Evolutionary conservation across 208 protist species (phyloP).

Genomic region (Balamuthia mandrillaris): DNA sequence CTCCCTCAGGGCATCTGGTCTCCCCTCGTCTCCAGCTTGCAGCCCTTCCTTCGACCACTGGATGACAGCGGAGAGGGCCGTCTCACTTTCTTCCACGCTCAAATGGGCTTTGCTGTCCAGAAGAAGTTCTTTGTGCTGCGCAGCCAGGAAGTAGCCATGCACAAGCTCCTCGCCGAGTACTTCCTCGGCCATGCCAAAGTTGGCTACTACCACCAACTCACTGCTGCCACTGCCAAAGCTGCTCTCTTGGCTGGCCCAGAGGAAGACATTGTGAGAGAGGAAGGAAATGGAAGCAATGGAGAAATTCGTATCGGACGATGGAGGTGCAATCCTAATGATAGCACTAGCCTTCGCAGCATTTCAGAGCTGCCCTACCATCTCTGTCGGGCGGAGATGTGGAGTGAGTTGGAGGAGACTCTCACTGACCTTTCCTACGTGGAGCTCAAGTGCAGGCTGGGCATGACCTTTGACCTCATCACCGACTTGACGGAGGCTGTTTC

Average conservation of each 20-base stretch:
- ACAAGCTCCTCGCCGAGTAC: conserved; percentile 44
- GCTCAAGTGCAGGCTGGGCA: conserved; percentile 48
- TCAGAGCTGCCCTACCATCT: conserved; percentile 56
- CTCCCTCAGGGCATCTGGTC: conserved; percentile 46
- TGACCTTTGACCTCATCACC: conserved; percentile 52
- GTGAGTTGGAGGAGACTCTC: conserved; percentile 27
- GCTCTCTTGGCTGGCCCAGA: background rate
- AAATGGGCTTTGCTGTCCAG: conserved; percentile 43
- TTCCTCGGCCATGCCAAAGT: conserved; percentile 1
- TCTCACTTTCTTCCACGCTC: conserved; percentile 53
- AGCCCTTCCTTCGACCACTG: conserved; percentile 28
- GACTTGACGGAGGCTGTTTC: conserved; percentile 47
- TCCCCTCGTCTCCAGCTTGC: conserved; percentile 8
- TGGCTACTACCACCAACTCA: background rate
- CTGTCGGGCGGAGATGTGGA: conserved; percentile 15
- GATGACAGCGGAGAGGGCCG: background rate
- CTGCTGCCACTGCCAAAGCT: background rate
- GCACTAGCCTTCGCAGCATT: no score
- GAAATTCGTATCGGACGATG: background rate
- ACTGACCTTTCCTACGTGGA: conserved; percentile 49
- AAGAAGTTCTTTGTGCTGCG: conserved; percentile 40
- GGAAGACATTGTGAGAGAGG: no score
- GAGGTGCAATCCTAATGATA: background rate
- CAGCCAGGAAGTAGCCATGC: conserved; percentile 2
- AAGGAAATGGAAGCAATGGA: background rate